Evolutionary conservation across 805 yeast species (phyloP).

Genomic region (Danielozyma ontarioensis): DNA sequence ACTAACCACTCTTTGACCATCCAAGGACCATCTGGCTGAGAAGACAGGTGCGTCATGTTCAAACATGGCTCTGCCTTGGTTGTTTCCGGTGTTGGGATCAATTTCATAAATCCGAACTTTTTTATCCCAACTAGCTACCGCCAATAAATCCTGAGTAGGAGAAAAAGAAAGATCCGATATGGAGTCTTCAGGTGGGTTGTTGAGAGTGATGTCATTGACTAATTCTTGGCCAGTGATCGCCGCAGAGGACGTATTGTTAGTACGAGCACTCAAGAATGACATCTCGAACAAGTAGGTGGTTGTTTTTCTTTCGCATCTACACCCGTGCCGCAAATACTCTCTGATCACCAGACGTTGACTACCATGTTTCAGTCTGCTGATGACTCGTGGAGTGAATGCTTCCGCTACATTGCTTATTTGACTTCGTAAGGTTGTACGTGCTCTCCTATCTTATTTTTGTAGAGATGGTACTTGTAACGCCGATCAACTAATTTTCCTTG

Average conservation of each 20-base stretch:
- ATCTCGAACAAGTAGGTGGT: slow-evolving; percentile 18
- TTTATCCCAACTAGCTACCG: slow-evolving; percentile 92
- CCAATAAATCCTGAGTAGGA: slow-evolving; percentile 74
- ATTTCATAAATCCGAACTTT: slow-evolving; percentile 91
- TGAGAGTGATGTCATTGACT: slow-evolving; percentile 63
- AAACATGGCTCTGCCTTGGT: slow-evolving; percentile 83
- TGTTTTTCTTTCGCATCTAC: not conserved
- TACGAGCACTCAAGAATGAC: slow-evolving; percentile 31
- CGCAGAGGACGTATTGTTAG: slow-evolving; percentile 24
- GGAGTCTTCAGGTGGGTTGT: slow-evolving; percentile 89
- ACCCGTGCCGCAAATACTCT: not conserved
- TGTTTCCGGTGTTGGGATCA: slow-evolving; percentile 60
- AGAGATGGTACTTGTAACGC: too few species aligned
- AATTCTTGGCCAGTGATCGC: slow-evolving; percentile 54
- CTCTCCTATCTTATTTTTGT: too few species aligned
- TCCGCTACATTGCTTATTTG: too few species aligned
- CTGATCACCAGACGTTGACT: too few species aligned
- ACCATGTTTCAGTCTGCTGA: too few species aligned
- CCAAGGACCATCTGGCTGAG: slow-evolving; percentile 74
- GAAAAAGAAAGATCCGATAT: slow-evolving; percentile 80
- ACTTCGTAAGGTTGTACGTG: too few species aligned
- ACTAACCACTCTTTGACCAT: slow-evolving; percentile 81
- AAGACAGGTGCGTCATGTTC: slow-evolving; percentile 90
- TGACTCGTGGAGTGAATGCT: too few species aligned
- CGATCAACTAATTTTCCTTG: too few species aligned